Percentiles rank a stretch among this genome's conserved stretches.
phyloP scores from a whole-genome alignment of 257 asterid species.

The Thymus mandschuricus region DNA sequence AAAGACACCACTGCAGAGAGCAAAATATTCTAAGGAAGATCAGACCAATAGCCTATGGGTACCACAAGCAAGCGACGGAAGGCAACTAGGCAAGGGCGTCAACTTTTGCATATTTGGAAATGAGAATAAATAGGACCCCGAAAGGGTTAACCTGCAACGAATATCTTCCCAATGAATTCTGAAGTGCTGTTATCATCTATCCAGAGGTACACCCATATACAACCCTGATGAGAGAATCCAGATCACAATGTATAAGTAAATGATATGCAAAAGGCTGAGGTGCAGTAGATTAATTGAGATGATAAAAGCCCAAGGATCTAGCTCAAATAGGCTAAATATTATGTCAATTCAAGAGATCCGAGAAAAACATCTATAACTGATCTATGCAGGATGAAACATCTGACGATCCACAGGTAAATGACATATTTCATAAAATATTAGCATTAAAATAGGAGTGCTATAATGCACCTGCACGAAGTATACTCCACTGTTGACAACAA shows the following conservation, averaged over 20 bases:
- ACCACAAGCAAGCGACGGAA: constrained; percentile 25
- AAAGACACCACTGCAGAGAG: constrained; percentile 78
- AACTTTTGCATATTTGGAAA: constrained; percentile 18
- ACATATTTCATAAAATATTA: constrained; percentile 26
- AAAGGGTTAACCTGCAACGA: constrained; percentile 70
- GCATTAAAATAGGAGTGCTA: constrained; percentile 26
- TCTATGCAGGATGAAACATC: constrained; percentile 11
- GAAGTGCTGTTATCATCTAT: constrained; percentile 60
- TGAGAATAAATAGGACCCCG: constrained; percentile 27
- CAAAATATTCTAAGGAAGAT: constrained; percentile 35
- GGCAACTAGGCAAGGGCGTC: constrained; percentile 20
- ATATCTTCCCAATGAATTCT: constrained; percentile 81
- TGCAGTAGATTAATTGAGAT: constrained; percentile 20
- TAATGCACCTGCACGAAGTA: constrained; percentile 80
- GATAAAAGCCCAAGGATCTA: constrained; percentile 14
- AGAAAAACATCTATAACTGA: constrained; percentile 23
- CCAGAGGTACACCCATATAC: constrained; percentile 86
- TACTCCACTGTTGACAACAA: constrained; percentile 64
- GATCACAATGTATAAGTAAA: constrained; percentile 16
- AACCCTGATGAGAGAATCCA: constrained; percentile 52
- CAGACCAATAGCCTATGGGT: constrained; percentile 26
- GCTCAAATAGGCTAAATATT: constrained; percentile 12
- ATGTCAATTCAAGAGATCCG: constrained; percentile 13
- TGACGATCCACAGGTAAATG: constrained; percentile 2
- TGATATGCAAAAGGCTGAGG: neutral